Evolutionary conservation across 495 filamentous ascomycete species (phyloP).

Genomic region (Penicillium macrosclerotiorum): DNA sequence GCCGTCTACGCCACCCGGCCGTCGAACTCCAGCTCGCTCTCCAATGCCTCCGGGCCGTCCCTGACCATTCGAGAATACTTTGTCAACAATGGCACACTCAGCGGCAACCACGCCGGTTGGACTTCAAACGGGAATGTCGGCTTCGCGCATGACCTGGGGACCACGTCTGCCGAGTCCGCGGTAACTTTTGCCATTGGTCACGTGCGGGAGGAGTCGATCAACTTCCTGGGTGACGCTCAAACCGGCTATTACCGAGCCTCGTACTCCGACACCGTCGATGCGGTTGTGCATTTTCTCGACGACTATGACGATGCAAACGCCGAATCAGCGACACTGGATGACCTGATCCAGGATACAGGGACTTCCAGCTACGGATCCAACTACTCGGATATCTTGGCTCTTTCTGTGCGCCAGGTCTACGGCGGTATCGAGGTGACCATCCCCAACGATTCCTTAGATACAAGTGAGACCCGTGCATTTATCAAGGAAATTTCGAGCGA

Average conservation of each 20-base stretch:
- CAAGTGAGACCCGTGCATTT: conserved; percentile 37
- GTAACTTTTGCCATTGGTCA: conserved; percentile 47
- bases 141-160: conserved; percentile 38
- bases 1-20: conserved; percentile 38
- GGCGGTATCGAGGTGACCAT: conserved; percentile 44
- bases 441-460: conserved; percentile 36
- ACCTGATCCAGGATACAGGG: conserved; percentile 20
- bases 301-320: conserved; percentile 37
- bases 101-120: conserved; percentile 22
- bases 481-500: conserved; percentile 50
- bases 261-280: conserved; percentile 19
- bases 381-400: conserved; percentile 42
- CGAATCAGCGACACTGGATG: conserved; percentile 30
- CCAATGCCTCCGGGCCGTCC: conserved; percentile 24
- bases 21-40: conserved; percentile 15
- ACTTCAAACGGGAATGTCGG: conserved; percentile 28
- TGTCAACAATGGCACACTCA: conserved; percentile 27
- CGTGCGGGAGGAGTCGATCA: conserved; percentile 34
- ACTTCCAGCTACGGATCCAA: conserved; percentile 30
- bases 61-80: conserved; percentile 27
- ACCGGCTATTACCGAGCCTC: conserved; percentile 38
- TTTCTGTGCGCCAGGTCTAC: conserved; percentile 41
- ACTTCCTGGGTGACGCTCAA: conserved; percentile 39
- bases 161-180: conserved; percentile 15
- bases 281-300: conserved; percentile 36